Evolutionary conservation across 805 yeast species (phyloP).

Genomic region (Schwanniomyces pseudopolymorphus): DNA sequence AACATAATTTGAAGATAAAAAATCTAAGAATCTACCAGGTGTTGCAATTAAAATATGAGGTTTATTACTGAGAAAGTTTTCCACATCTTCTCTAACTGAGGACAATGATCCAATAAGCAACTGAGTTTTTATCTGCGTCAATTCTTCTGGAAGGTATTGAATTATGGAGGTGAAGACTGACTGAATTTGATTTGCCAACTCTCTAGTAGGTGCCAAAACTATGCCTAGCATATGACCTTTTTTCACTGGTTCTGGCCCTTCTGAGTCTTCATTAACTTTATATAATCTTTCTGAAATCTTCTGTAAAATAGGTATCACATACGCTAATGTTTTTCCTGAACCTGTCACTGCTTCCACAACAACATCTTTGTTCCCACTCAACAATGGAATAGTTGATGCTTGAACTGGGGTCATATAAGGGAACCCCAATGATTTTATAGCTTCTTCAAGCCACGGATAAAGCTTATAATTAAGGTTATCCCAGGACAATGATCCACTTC

Average conservation of each 20-base stretch:
- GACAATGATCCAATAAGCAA: slow-evolving; percentile 63
- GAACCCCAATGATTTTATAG: slow-evolving; percentile 73
- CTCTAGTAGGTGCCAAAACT: slow-evolving; percentile 73
- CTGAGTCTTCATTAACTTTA: slow-evolving; percentile 18
- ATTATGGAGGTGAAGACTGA: slow-evolving; percentile 62
- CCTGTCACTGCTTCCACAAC: slow-evolving; percentile 98
- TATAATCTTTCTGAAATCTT: slow-evolving; percentile 45
- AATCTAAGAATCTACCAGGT: slow-evolving; percentile 85
- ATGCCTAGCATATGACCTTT: slow-evolving; percentile 72
- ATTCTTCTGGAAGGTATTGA: slow-evolving; percentile 53
- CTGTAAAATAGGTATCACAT: slow-evolving; percentile 78
- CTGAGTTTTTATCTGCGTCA: slow-evolving; percentile 51
- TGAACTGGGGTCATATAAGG: slow-evolving; percentile 93
- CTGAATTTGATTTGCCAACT: slow-evolving; percentile 68
- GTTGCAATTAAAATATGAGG: slow-evolving; percentile 88
- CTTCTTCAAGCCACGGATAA: slow-evolving; percentile 70
- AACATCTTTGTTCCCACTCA: slow-evolving; percentile 84
- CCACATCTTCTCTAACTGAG: slow-evolving; percentile 69
- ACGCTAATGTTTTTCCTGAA: slow-evolving; percentile 96
- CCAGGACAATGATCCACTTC: slow-evolving; percentile 58
- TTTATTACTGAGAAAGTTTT: slow-evolving; percentile 46
- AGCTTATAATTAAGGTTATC: slow-evolving; percentile 49
- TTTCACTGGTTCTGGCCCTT: slow-evolving; percentile 32
- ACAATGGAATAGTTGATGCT: slow-evolving; percentile 87
- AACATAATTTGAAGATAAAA: slow-evolving; percentile 58